Evolutionary conservation across 164 flowering plant species (phyloP), one percentile per base, ranked within the genome.

Genomic region (Taxillus chinensis): DNA sequence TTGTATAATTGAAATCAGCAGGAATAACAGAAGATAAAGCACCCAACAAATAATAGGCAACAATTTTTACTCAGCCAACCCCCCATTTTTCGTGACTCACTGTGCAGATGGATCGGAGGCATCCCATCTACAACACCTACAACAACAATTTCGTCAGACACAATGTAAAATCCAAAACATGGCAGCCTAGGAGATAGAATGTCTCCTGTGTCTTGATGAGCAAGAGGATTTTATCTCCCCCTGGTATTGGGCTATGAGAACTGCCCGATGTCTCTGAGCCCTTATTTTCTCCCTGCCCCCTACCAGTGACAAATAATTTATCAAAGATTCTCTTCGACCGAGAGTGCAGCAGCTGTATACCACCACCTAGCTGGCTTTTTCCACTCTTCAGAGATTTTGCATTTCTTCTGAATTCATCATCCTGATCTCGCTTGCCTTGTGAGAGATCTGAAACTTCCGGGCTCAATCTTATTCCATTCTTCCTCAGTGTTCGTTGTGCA

Each of bases 251-350:
- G 60, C 96, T 87, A 59, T 73, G 82, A 7, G 90, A 82, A 68
- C 91, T 87, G 59, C 79, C 88, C 1, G 90, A 83, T 5, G 90
- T 83, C 61, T 83, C 91, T 0, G 95, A 79, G 70, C 92, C 83
- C 73, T 64, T 77, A 67, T 73, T 80, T 68, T 82, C 95, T 6
- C 69, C 78, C 15, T 73, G 67, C 11, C 78, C 83, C 61, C 79
- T 84, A 13, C 81, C 82, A 39, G 75, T 72, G 57, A 45, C 70
- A 86, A 85, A 91, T 46, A 91, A 60, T 76, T 77, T 88, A 37
- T 86, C 90, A n/a, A 91, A 85, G 14, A 91, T 83, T 65, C 90
- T 81, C 76, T 86, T 83, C 5, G 97, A 90, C 16, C 89, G 74
- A 13, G 93, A 87, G 12, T 86, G 87, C 68, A 86, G 48, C 75